phyloP scores from a whole-genome alignment of 2,329 filamentous ascomycete genomes.

The Thelonectria discophora region DNA sequence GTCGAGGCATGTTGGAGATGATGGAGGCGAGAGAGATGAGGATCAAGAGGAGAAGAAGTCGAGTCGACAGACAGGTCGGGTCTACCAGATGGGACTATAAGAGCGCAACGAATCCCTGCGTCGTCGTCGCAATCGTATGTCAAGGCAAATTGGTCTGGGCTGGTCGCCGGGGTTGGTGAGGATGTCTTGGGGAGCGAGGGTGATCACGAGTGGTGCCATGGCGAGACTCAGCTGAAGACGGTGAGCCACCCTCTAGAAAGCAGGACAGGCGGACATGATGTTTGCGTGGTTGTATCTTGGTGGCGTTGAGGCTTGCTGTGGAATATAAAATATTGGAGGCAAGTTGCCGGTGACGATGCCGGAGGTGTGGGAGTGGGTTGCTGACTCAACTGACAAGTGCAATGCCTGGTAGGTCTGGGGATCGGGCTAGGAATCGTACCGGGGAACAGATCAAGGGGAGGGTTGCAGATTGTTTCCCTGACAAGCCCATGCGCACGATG shows the following conservation, averaged over 20 bases:
- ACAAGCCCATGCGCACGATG: background rate
- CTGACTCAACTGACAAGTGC: constrained; percentile 10
- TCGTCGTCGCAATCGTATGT: constrained; percentile 5
- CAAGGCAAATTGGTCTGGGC: constrained; percentile 3
- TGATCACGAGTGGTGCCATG: constrained; percentile 64
- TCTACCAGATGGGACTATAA: background rate
- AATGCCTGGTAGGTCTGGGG: constrained; percentile 3
- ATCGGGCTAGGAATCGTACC: constrained; percentile 8
- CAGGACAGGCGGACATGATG: constrained; percentile 53
- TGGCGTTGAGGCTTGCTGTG: constrained; percentile 15
- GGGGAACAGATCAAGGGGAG: constrained; percentile 3
- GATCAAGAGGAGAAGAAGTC: background rate
- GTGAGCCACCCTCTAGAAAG: constrained; percentile 63
- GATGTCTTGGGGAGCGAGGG: constrained; percentile 44
- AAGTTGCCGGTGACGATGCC: background rate
- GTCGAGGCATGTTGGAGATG: constrained; percentile 35
- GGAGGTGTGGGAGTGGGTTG: background rate
- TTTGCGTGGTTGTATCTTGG: constrained; percentile 20
- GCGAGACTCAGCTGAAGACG: constrained; percentile 51
- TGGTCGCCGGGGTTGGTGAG: constrained; percentile 13
- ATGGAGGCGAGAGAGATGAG: background rate
- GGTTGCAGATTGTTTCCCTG: background rate
- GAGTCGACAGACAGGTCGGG: background rate
- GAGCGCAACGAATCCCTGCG: constrained; percentile 1
- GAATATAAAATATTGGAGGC: constrained; percentile 8